Base-by-base conservation (phyloP, 2,329 filamentous ascomycete species). In the Bipolaris cookei region DNA sequence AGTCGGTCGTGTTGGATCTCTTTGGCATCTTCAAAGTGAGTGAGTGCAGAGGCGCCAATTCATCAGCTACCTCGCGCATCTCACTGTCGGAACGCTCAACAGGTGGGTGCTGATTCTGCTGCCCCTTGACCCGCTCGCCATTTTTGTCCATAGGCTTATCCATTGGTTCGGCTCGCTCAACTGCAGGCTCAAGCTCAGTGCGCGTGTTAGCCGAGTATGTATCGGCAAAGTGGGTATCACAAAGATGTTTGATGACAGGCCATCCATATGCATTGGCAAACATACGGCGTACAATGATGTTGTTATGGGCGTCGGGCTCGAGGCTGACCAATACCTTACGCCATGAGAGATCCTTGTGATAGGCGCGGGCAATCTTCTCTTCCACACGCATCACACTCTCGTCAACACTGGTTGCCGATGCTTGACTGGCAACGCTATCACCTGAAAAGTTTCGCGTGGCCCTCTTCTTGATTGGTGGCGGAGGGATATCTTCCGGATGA, bases 251-350 rank as follows among this genome's bases (percentile, higher is more conserved):
- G 47, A 98, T 82, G 0, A 99, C 95, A 0, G 95, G 95, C 95
- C 95, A 99, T 2, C 95, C 95, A 68, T 96, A 96, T 0, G 95
- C 95, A 71, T 99, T 99, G 54, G 92, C 89, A 75, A 99, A 99
- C 88, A 92, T 96, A 54, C 95, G 89, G 14, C 95, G 89, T 21
- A 99, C 95, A 58, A 98, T 90, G 65, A 99, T 96, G 76, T 99
- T 99, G 78, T 99, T 99, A 79, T 99, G 95, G 0, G 95, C 95
- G 77, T 99, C 95, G 0, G 95, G 95, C 73, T 99, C 94, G 2
- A 99, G 83, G 51, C 95, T 90, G 13, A 99, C 95, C 3, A 99
- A 85, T 1, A 99, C 95, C 74, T 99, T 99, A 43, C 95, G 90
- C 95, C 95, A 99, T 1, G 91, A 91, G 18, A 99, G 79, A 62